Evolutionary conservation across 129 eudicot species (phyloP), one percentile per base, ranked within the genome.

Genomic region (Arctium minus): DNA sequence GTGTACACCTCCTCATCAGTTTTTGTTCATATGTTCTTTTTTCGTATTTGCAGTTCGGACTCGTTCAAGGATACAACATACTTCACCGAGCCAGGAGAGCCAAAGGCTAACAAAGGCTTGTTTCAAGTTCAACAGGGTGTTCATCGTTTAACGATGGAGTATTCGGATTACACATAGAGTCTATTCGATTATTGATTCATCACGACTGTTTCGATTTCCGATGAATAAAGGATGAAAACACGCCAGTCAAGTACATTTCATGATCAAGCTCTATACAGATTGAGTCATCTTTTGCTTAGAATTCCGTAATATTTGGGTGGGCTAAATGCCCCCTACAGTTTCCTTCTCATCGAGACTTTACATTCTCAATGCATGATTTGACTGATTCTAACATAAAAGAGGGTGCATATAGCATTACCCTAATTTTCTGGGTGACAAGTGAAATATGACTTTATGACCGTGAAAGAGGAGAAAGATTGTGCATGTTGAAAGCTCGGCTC

Each of bases 51-150:
- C 70, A 87, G 90, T 31, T 46, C 65, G 22, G 84, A 82, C 78
- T 86, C 48, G 48, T 83, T 64, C 72, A 70, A 56, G 76, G 86
- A 87, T 73, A n/a, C 56, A 4, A 36, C 50, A 38, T 39, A 80
- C 38, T 42, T 36, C 6, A 73, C 9, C 5, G 81, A 81, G 29
- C 77, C 56, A 0, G 40, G 8, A 53, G 87, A 70, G 65, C 18
- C 67, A 30, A 40, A 80, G 79, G 73, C 29, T 1, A 53, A 76
- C 65, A 10, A 83, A 86, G 1, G 70, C 22, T 15, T 76, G 82
- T 69, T 83, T 80, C 68, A 65, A 72, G 44, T 81, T 81, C 83
- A 80, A 18, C 29, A 78, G 4, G 50, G 84, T 22, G 39, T 27
- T 72, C 53, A 10, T 72, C 46, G 13, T 29, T 13, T 31, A 6